Percentiles rank a stretch among this genome's conserved stretches.
phyloP scores from a whole-genome alignment of 2,329 filamentous ascomycete species.

The Colletotrichum shisoi region DNA sequence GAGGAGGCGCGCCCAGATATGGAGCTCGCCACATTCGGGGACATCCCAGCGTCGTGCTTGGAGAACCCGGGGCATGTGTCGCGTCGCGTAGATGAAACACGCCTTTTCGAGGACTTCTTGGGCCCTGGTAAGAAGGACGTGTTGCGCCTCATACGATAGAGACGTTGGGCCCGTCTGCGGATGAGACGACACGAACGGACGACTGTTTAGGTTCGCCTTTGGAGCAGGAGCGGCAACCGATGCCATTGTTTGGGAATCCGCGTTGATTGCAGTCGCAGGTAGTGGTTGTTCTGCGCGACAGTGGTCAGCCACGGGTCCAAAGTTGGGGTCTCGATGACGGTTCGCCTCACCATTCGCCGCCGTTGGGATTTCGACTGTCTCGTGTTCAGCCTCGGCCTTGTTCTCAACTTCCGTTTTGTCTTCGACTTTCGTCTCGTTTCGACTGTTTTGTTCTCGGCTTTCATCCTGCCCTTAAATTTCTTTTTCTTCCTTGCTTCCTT shows the following conservation, averaged over 20 bases:
- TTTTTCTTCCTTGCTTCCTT: too few species aligned
- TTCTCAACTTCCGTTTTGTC: background rate
- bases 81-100: background rate
- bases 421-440: background rate
- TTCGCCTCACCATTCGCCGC: background rate
- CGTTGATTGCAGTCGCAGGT: background rate
- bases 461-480: background rate
- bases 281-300: background rate
- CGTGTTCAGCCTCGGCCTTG: background rate
- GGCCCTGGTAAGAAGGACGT: background rate
- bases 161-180: background rate
- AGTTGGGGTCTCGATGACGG: background rate
- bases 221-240: background rate
- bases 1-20: background rate
- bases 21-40: slow-evolving; percentile 1
- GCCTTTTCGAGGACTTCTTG: background rate
- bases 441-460: background rate
- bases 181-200: too few species aligned
- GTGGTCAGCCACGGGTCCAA: background rate
- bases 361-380: too few species aligned
- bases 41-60: background rate
- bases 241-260: background rate
- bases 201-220: background rate
- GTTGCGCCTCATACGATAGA: slow-evolving; percentile 3
- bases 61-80: background rate